Percentiles rank a stretch among this genome's conserved stretches.
Conservation (phyloP, 1,284 basidiomycete species). For the Bjerkandera adusta region DNA sequence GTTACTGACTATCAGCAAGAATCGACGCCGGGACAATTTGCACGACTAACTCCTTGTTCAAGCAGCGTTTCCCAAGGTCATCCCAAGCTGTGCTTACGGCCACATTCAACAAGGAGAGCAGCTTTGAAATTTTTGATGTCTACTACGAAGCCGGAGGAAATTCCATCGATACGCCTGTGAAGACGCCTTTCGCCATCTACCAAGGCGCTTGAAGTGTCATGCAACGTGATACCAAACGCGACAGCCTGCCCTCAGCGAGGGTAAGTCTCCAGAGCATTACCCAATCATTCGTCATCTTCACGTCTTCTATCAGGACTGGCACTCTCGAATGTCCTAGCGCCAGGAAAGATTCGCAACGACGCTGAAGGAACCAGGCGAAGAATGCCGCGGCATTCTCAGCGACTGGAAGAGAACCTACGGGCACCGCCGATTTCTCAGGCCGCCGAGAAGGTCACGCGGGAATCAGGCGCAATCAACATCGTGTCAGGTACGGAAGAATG, state of each 20-base stretch:
- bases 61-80: no score
- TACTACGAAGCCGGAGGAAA: slow-evolving; percentile 31
- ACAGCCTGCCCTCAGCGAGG: slow-evolving; percentile 46
- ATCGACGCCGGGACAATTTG: no score
- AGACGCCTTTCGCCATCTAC: slow-evolving; percentile 55
- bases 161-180: slow-evolving; percentile 36
- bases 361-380: slow-evolving; percentile 20
- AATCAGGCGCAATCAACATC: slow-evolving; percentile 9
- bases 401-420: slow-evolving; percentile 6
- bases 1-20: no score
- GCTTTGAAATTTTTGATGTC: slow-evolving; percentile 32
- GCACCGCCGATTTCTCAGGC: slow-evolving; percentile 5
- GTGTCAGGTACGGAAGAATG: slow-evolving; percentile 1
- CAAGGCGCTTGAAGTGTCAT: slow-evolving; percentile 54
- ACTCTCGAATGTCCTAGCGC: slow-evolving; percentile 33
- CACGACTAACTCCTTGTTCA: no score
- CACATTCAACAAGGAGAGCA: slow-evolving; percentile 34
- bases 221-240: slow-evolving; percentile 51
- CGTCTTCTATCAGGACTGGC: slow-evolving; percentile 20
- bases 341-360: slow-evolving; percentile 29
- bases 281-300: not conserved
- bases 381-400: not conserved
- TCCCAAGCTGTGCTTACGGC: no score
- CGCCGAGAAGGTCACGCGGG: slow-evolving; percentile 5
- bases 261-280: slow-evolving; percentile 4